Evolutionary conservation across 768 basidiomycete genomes (phyloP).

Genomic region (Suillus discolor): DNA sequence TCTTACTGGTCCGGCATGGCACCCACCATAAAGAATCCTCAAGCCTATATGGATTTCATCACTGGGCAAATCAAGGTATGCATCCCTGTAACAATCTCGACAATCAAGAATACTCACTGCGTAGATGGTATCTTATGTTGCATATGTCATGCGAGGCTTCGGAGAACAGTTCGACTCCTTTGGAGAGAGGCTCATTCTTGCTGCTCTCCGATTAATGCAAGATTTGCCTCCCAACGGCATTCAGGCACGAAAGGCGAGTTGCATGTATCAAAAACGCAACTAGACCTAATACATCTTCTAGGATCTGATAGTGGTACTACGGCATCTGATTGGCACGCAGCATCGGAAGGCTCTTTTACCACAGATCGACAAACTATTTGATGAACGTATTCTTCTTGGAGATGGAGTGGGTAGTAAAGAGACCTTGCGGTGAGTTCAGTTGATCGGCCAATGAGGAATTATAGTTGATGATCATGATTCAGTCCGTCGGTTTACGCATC

Average conservation of each 20-base stretch:
- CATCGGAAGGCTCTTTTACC: constrained; percentile 78
- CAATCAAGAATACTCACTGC: constrained; percentile 14
- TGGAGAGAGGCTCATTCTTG: constrained; percentile 78
- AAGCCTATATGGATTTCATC: constrained; percentile 81
- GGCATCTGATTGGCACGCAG: constrained; percentile 82
- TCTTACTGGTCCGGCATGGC: constrained; percentile 84
- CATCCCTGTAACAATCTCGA: not conserved
- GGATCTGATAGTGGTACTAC: constrained; percentile 92
- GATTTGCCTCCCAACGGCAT: constrained; percentile 91
- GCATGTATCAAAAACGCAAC: not conserved
- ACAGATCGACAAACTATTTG: constrained; percentile 86
- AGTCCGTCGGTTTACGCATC: constrained; percentile 84
- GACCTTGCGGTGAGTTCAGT: constrained; percentile 62
- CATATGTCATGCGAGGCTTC: constrained; percentile 80
- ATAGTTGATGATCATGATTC: constrained; percentile 15
- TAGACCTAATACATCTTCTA: constrained; percentile 30
- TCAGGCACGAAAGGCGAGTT: constrained; percentile 71
- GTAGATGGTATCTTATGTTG: constrained; percentile 89
- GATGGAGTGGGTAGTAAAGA: constrained; percentile 83
- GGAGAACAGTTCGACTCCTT: constrained; percentile 69
- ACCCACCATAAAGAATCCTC: constrained; percentile 67
- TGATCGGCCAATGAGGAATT: not conserved
- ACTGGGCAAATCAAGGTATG: constrained; percentile 88
- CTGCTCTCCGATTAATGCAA: constrained; percentile 84
- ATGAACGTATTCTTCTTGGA: constrained; percentile 89